These are phyloP conservation scores for Hsuehochloa calcarea DNA, from an alignment of 176 grass and related monocot species.

Conservation along the genomic window DNA sequence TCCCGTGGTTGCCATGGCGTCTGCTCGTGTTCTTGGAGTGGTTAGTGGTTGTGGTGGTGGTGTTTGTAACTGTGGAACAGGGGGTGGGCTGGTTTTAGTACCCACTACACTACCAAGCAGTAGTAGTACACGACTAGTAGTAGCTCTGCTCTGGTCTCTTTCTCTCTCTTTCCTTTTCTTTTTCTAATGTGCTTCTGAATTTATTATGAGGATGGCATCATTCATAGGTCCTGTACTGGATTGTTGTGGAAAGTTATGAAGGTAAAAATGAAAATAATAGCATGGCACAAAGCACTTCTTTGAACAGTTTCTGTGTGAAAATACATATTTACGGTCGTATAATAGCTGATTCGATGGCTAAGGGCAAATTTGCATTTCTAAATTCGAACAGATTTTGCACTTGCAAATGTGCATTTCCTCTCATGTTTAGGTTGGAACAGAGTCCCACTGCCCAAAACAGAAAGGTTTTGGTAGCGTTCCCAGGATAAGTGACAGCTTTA, in stretches of 20 bases:
- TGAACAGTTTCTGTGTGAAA: neutral
- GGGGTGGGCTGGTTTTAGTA: constrained; percentile 16
- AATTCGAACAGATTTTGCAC: neutral
- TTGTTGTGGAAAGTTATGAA: neutral
- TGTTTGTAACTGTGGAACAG: neutral
- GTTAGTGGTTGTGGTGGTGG: neutral
- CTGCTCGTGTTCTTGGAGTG: constrained; percentile 1
- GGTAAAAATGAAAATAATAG: neutral
- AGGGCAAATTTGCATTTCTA: neutral
- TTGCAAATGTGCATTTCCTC: neutral
- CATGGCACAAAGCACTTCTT: neutral
- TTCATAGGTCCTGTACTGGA: neutral
- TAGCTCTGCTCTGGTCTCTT: neutral
- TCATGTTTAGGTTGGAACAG: neutral
- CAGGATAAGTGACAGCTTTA: constrained; percentile 28
- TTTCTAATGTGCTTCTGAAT: neutral
- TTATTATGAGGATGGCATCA: neutral
- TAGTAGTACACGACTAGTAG: neutral
- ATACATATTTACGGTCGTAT: neutral
- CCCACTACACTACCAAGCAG: neutral
- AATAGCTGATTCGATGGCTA: neutral
- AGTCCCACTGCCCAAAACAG: neutral
- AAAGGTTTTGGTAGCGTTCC: neutral
- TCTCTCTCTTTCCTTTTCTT: neutral
- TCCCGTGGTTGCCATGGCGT: constrained; percentile 20